Evolutionary conservation across 2,329 filamentous ascomycete species (phyloP).

Genomic region (Talaromyces sp.): DNA sequence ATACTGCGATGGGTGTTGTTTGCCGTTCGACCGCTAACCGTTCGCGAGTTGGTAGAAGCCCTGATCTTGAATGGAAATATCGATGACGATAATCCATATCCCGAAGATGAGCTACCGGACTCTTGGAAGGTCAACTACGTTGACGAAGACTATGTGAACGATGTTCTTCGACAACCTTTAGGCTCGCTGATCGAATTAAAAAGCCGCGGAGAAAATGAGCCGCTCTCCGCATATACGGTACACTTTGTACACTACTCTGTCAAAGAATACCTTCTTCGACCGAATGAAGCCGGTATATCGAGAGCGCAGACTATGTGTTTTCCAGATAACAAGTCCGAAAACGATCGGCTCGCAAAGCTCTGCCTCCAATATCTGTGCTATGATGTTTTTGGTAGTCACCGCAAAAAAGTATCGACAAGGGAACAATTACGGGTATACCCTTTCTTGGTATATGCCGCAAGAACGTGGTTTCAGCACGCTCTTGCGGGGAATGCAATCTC

Average conservation of each 20-base stretch:
- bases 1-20: neutral
- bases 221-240: neutral
- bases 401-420: neutral
- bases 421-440: neutral
- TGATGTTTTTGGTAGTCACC: neutral
- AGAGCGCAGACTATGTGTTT: neutral
- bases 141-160: neutral
- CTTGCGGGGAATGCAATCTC: neutral
- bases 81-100: neutral
- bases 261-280: neutral
- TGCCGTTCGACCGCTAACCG: neutral
- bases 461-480: slow-evolving; percentile 1
- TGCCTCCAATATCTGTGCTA: neutral
- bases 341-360: neutral
- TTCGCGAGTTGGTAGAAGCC: neutral
- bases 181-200: neutral
- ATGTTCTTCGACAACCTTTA: neutral
- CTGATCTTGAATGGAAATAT: neutral
- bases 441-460: slow-evolving; percentile 1
- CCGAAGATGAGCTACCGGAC: neutral
- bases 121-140: neutral
- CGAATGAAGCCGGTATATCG: neutral
- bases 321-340: neutral
- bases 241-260: neutral
- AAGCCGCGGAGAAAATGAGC: neutral